These are phyloP conservation scores for Ormosia semicastrata DNA, from an alignment of 306 rosid genomes.

Conservation along the genomic window DNA sequence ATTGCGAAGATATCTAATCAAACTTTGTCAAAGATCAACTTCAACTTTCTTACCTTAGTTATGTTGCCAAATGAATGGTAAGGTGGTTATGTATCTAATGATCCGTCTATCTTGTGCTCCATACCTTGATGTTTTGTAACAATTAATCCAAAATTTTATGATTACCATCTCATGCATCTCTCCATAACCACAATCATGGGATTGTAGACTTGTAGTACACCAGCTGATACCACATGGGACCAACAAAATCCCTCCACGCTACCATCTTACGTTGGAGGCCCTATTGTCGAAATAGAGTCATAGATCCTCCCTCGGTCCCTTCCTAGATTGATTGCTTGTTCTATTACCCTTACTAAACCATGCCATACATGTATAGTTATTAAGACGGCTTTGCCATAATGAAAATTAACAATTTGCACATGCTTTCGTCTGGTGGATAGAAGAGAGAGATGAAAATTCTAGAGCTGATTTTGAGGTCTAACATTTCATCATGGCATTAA, in stretches of 20 bases:
- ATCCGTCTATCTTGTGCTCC: neutral
- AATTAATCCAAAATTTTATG: neutral
- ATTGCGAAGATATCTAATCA: neutral
- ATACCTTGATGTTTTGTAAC: neutral
- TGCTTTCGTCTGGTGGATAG: neutral
- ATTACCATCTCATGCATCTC: neutral
- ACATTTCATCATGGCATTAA: constrained; percentile 22
- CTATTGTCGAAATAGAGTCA: neutral
- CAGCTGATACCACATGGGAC: neutral
- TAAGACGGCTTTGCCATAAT: neutral
- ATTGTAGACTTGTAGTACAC: neutral
- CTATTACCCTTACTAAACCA: neutral
- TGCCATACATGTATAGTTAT: neutral
- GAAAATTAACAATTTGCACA: neutral
- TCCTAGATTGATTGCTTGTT: neutral
- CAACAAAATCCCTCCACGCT: neutral
- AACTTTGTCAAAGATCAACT: constrained; percentile 2
- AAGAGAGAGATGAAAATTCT: neutral
- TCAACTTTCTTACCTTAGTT: neutral
- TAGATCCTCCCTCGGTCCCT: neutral
- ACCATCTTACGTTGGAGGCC: neutral
- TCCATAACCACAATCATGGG: neutral
- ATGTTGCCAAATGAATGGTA: constrained; percentile 11
- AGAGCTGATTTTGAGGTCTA: constrained; percentile 4
- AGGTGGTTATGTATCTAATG: neutral